Percentiles rank a stretch among this genome's conserved stretches.
phyloP scores from a whole-genome alignment of 1,284 basidiomycete species.

The Ceratobasidium sp. region DNA sequence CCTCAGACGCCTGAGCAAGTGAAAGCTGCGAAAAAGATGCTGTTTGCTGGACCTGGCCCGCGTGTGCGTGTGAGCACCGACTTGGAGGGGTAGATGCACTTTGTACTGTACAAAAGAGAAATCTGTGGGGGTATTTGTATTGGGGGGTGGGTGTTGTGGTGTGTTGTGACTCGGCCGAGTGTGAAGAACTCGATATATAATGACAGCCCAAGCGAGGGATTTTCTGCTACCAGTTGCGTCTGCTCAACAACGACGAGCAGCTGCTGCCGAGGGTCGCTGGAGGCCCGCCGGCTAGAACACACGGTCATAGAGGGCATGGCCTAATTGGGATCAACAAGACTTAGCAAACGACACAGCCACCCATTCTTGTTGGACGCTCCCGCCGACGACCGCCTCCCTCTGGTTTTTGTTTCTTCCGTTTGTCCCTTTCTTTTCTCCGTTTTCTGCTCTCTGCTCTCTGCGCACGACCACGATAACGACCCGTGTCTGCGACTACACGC shows the following conservation, averaged over 20 bases:
- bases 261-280: neutral
- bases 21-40: slow-evolving; percentile 18
- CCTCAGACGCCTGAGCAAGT: slow-evolving; percentile 39
- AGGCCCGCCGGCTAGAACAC: neutral
- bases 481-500: slow-evolving; percentile 3
- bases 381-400: slow-evolving; percentile 8
- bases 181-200: neutral
- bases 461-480: slow-evolving; percentile 26
- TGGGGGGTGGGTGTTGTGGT: neutral
- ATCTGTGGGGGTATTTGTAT: neutral
- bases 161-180: neutral
- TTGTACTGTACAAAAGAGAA: neutral
- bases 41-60: slow-evolving; percentile 23
- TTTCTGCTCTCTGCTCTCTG: neutral
- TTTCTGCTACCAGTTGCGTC: neutral
- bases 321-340: slow-evolving; percentile 15
- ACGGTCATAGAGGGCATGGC: neutral
- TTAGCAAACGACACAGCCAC: slow-evolving; percentile 6
- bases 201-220: neutral
- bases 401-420: slow-evolving; percentile 1
- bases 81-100: neutral
- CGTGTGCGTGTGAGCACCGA: slow-evolving; percentile 21
- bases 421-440: neutral
- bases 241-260: neutral
- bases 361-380: slow-evolving; percentile 8